Percentiles rank a stretch among this genome's conserved stretches.
phyloP scores from a whole-genome alignment of 257 asterid species.

The Capsicum pubescens region DNA sequence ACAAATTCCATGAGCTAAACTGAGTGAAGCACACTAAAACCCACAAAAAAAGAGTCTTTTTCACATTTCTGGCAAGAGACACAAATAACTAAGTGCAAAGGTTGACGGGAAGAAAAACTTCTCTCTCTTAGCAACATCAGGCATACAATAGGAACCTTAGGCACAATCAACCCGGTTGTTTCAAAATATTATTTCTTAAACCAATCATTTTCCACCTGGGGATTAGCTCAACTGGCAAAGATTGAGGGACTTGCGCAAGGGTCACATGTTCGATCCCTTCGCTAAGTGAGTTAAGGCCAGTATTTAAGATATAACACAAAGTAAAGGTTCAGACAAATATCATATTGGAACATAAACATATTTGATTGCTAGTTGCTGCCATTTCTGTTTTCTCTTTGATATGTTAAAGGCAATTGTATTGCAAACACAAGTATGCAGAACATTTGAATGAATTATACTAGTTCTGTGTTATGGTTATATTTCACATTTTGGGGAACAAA shows the following conservation, averaged over 20 bases:
- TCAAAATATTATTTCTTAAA: not conserved
- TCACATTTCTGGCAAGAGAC: not conserved
- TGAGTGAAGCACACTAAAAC: not conserved
- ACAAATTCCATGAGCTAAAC: not conserved
- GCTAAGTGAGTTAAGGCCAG: not conserved
- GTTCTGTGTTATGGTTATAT: not conserved
- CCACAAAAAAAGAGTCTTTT: not conserved
- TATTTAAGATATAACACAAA: not conserved
- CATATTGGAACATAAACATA: conserved; percentile 15
- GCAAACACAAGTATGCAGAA: not conserved
- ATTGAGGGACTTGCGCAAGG: not conserved
- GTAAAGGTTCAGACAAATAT: not conserved
- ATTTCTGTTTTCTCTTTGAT: not conserved
- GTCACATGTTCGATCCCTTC: not conserved
- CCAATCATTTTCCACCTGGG: not conserved
- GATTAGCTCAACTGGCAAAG: not conserved
- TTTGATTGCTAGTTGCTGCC: not conserved
- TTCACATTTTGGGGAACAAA: not conserved
- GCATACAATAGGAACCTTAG: not conserved
- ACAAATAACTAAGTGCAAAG: not conserved
- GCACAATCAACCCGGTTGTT: not conserved
- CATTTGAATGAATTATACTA: conserved; percentile 1
- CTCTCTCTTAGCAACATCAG: not conserved
- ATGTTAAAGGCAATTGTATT: not conserved
- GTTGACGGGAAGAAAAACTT: not conserved